These are phyloP conservation scores for Geosiphon pyriformis DNA, from an alignment of 192 early-diverging fungal species.

Conservation along the genomic window DNA sequence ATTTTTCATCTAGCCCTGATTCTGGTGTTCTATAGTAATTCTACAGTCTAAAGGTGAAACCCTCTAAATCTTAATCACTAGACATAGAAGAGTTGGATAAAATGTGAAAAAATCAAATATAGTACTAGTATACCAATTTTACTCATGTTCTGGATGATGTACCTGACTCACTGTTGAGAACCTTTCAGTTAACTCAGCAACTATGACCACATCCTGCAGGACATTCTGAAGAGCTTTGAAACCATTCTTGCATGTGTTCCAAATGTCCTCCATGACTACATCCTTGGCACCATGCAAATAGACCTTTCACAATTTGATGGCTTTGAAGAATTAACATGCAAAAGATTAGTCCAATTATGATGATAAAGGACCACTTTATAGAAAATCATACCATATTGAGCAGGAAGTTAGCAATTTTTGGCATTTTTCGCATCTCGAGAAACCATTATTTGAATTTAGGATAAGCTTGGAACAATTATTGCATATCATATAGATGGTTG, in stretches of 20 bases:
- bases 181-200: too few species aligned
- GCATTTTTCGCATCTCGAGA: slow-evolving; percentile 70
- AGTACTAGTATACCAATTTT: too few species aligned
- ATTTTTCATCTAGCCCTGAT: too few species aligned
- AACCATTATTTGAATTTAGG: slow-evolving; percentile 37
- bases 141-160: too few species aligned
- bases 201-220: slow-evolving; percentile 72
- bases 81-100: too few species aligned
- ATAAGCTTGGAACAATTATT: slow-evolving; percentile 62
- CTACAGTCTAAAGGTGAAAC: too few species aligned
- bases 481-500: slow-evolving; percentile 66
- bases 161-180: too few species aligned
- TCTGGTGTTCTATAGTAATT: too few species aligned
- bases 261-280: slow-evolving; percentile 80
- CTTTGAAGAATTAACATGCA: slow-evolving; percentile 32
- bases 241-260: slow-evolving; percentile 68
- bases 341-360: background rate
- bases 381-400: slow-evolving; percentile 54
- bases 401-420: slow-evolving; percentile 56
- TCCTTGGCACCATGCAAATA: slow-evolving; percentile 74
- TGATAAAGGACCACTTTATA: background rate
- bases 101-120: too few species aligned
- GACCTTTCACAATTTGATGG: slow-evolving; percentile 63
- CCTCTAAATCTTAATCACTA: too few species aligned
- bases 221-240: slow-evolving; percentile 51